These are phyloP conservation scores for Globisporangium barbulae DNA, from an alignment of 352 stramenopile species.

Conservation along the genomic window DNA sequence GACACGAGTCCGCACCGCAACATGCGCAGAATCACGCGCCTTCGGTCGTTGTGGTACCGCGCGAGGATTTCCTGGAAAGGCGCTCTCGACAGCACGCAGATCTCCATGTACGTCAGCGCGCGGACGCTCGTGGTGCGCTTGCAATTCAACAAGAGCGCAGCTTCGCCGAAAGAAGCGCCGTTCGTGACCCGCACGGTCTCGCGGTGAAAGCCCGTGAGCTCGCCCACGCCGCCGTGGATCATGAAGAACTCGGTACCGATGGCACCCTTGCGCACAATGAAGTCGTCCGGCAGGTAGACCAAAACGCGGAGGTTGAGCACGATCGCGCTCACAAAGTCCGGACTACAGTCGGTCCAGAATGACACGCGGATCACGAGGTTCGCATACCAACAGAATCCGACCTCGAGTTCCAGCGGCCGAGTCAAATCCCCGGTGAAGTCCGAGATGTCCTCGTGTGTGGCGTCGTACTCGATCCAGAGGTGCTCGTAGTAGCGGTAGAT, in stretches of 20 bases:
- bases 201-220: conserved; percentile 15
- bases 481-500: conserved; percentile 48
- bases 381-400: conserved; percentile 38
- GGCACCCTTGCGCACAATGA: conserved; percentile 35
- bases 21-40: conserved; percentile 21
- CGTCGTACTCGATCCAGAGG: conserved; percentile 41
- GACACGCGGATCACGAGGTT: conserved; percentile 31
- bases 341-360: conserved; percentile 37
- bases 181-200: conserved; percentile 10
- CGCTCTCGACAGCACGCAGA: conserved; percentile 16
- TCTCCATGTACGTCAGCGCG: conserved; percentile 22
- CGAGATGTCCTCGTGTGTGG: conserved; percentile 30
- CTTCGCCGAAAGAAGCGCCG: conserved; percentile 19
- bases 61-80: conserved; percentile 20
- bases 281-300: conserved; percentile 50
- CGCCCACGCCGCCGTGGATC: conserved; percentile 31
- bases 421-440: conserved; percentile 38
- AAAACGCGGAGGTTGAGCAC: conserved; percentile 26
- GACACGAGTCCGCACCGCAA: conserved; percentile 18
- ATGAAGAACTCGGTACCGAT: conserved; percentile 41
- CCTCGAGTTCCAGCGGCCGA: conserved; percentile 36
- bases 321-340: conserved; percentile 41
- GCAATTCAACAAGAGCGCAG: conserved; percentile 26
- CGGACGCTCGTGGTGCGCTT: conserved; percentile 20
- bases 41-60: conserved; percentile 19